Percentiles rank a stretch among this genome's conserved stretches.
These are phyloP conservation scores for Entophlyctis luteolus DNA, from an alignment of 192 early-diverging fungal genomes.

Conservation along the genomic window DNA sequence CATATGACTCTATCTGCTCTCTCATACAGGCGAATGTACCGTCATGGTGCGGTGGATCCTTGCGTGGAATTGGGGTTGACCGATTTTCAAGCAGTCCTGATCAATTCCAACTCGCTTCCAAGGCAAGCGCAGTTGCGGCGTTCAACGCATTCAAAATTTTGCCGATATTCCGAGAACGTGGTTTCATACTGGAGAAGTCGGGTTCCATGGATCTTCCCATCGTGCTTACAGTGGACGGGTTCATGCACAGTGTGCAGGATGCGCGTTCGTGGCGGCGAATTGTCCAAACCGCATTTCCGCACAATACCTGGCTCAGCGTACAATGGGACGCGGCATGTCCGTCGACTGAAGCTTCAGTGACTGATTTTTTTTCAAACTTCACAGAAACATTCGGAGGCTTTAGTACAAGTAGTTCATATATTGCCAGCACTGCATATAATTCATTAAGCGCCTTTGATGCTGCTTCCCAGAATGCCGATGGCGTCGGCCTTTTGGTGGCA, in stretches of 20 bases:
- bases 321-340: slow-evolving; percentile 28
- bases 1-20: not conserved
- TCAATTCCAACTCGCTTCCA: not conserved
- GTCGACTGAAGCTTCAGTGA: not conserved
- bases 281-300: not conserved
- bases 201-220: slow-evolving; percentile 9
- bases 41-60: not conserved
- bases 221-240: slow-evolving; percentile 30
- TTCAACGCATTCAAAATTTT: slow-evolving; percentile 15
- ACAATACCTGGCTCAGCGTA: slow-evolving; percentile 22
- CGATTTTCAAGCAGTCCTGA: not conserved
- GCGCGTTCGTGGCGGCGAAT: slow-evolving; percentile 3
- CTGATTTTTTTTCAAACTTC: not conserved
- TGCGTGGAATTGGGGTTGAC: slow-evolving; percentile 8
- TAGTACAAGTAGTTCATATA: not conserved
- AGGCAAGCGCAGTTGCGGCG: not conserved
- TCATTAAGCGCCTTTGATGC: not conserved
- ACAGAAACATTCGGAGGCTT: not conserved
- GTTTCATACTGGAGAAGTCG: slow-evolving; percentile 17
- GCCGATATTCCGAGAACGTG: slow-evolving; percentile 26
- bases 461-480: not conserved
- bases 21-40: not conserved
- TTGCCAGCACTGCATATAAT: not conserved
- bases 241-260: slow-evolving; percentile 6
- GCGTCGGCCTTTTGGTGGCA: slow-evolving; percentile 13